Evolutionary conservation across 768 basidiomycete genomes (phyloP), one percentile per base, ranked within the genome.

Genomic region (Tylopilus rubrobrunneus): DNA sequence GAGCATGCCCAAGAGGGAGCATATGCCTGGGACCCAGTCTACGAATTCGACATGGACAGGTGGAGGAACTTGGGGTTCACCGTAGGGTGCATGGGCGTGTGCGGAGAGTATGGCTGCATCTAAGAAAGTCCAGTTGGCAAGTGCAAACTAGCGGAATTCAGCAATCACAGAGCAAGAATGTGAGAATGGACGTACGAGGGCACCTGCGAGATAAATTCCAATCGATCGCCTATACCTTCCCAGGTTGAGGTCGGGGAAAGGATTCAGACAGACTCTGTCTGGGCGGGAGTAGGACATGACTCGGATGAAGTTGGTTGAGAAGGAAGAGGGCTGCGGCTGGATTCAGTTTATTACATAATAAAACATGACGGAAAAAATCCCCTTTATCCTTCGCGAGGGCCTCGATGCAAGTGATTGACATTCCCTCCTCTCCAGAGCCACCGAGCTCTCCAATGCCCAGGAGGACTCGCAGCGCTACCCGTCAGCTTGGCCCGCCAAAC

Each of bases 11-110:
- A 98, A 73, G 29, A 97, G 80, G 7, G 92, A 92, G 71, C 87
- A 93, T 61, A 98, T 83, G 21, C 95, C 96, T 0, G 96, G 93
- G n/a, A 97, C 76, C 97, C 97, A 99, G 76, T 98, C 97, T 51
- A 92, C 85, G 67, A 98, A 97, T 12, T 81, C 75, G 68, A 99
- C 90, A 64, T 92, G 92, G 12, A 89, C 83, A 9, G 86, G 86
- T 1, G 83, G 76, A 0, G 84, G 81, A 48, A 84, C 77, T 60
- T 86, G 78, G 3, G 87, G 87, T 5, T 85, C 78, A 37, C 82
- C 86, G 57, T 81, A 81, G 4, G 91, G 89, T 1, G 89, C 73
- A 50, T 81, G 83, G 0, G 92, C 91, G 62, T 96, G 91, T 4
- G 89, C 84, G 10, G 94, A 97, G 39, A 93, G 79, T 50, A 98